Evolutionary conservation across 2,329 filamentous ascomycete species (phyloP).

Genomic region (Colletotrichum sojae): DNA sequence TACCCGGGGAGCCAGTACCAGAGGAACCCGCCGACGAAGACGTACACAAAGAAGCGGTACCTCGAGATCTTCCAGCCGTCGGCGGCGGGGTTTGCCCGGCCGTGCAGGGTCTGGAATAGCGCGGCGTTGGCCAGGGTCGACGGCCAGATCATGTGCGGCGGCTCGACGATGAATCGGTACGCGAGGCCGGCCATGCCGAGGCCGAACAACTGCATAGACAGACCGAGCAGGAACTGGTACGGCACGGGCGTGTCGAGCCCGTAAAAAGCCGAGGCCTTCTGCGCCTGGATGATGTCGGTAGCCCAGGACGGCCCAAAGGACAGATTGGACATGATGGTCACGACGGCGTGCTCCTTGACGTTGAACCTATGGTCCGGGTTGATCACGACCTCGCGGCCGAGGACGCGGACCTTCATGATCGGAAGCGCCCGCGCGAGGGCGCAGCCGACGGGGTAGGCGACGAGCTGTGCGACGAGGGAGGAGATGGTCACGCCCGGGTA

Average conservation of each 20-base stretch:
- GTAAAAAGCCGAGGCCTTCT: slow-evolving; percentile 59
- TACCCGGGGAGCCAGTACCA: slow-evolving; percentile 65
- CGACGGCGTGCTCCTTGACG: slow-evolving; percentile 67
- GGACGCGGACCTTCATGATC: slow-evolving; percentile 48
- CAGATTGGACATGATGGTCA: slow-evolving; percentile 68
- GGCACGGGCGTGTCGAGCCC: slow-evolving; percentile 54
- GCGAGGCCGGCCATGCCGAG: slow-evolving; percentile 60
- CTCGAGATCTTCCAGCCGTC: slow-evolving; percentile 53
- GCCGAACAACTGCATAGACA: slow-evolving; percentile 63
- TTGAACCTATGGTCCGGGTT: slow-evolving; percentile 64
- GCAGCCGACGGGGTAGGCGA: slow-evolving; percentile 54
- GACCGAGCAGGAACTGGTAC: slow-evolving; percentile 61
- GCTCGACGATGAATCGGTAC: slow-evolving; percentile 60
- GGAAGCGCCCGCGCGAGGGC: slow-evolving; percentile 52
- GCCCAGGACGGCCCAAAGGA: slow-evolving; percentile 58
- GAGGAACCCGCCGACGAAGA: slow-evolving; percentile 58
- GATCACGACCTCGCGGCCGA: slow-evolving; percentile 54
- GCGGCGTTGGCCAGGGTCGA: slow-evolving; percentile 59
- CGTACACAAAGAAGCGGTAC: slow-evolving; percentile 53
- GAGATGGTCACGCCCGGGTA: slow-evolving; percentile 54
- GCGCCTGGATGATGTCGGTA: slow-evolving; percentile 59
- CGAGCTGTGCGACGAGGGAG: slow-evolving; percentile 54
- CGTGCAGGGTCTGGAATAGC: slow-evolving; percentile 58
- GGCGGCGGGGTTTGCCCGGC: slow-evolving; percentile 52
- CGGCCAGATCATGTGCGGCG: slow-evolving; percentile 63